phyloP scores from a whole-genome alignment of 805 yeast genomes.

The Tetrapisispora taiwanensis region DNA sequence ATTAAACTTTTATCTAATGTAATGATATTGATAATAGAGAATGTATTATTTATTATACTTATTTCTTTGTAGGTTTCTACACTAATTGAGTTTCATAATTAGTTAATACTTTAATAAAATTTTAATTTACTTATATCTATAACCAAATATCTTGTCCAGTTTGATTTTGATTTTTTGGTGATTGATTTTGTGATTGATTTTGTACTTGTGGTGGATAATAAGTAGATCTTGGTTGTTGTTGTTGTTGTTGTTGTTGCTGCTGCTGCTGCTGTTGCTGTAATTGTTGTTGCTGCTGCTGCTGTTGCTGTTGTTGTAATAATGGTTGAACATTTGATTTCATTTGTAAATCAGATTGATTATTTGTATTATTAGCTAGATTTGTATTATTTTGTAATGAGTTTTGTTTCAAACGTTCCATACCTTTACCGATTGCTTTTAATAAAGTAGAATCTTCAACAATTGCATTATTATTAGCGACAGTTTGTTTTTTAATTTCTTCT shows the following conservation, averaged over 20 bases:
- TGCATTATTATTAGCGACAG: constrained; percentile 20
- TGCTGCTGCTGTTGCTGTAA: not conserved
- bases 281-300: constrained; percentile 9
- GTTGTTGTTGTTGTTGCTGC: constrained; percentile 13
- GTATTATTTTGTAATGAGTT: constrained; percentile 19
- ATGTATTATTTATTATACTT: no score
- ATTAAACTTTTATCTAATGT: no score
- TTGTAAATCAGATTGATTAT: constrained; percentile 3
- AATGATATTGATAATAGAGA: no score
- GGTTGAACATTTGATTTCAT: constrained; percentile 6
- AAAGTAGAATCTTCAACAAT: constrained; percentile 21
- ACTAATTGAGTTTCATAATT: not conserved
- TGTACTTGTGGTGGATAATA: constrained; percentile 4
- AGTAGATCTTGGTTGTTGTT: constrained; percentile 3
- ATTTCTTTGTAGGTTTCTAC: not conserved
- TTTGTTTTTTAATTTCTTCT: constrained; percentile 28
- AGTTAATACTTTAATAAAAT: no score
- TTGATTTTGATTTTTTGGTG: constrained; percentile 5
- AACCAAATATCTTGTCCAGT: constrained; percentile 7
- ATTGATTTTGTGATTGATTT: constrained; percentile 5
- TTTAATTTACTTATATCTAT: not conserved
- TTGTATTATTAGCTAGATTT: not conserved
- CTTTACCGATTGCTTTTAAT: constrained; percentile 24
- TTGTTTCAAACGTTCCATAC: constrained; percentile 26
- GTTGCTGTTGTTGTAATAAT: constrained; percentile 13